These are phyloP conservation scores for Coemansia sp. DNA, from an alignment of 192 early-diverging fungal genomes.

Conservation along the genomic window DNA sequence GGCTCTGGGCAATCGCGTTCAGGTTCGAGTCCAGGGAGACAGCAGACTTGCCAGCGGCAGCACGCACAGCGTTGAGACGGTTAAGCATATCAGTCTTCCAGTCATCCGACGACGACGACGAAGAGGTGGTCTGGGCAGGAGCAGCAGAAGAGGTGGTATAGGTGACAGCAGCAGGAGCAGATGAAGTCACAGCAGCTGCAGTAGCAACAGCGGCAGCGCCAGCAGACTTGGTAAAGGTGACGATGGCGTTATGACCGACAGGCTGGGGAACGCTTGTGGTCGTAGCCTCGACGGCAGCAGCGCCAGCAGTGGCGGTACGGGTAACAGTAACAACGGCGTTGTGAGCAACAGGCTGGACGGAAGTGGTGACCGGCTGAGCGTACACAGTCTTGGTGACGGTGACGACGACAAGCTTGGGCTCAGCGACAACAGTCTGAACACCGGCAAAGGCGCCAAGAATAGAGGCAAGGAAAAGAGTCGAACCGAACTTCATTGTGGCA, in stretches of 20 bases:
- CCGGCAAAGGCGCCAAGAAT: constrained; percentile 27
- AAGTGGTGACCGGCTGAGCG: too few relatives aligned
- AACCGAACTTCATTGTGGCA: constrained; percentile 32
- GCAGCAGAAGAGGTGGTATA: constrained; percentile 2
- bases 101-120: constrained; percentile 4
- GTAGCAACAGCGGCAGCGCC: background rate
- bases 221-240: constrained; percentile 1
- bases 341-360: background rate
- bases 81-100: constrained; percentile 39
- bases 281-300: constrained; percentile 2
- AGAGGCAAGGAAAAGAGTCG: constrained; percentile 24
- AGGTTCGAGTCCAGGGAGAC: constrained; percentile 16
- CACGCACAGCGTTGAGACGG: constrained; percentile 39
- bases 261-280: background rate
- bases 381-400: too few relatives aligned
- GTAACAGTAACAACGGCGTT: constrained; percentile 20
- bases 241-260: background rate
- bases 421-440: constrained; percentile 22
- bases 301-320: constrained; percentile 8
- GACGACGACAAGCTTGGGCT: background rate
- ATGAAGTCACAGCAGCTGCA: constrained; percentile 1
- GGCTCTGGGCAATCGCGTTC: constrained; percentile 33
- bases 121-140: background rate
- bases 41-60: constrained; percentile 15
- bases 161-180: background rate